These are phyloP conservation scores for Oleoguttula mirabilis DNA, from an alignment of 495 filamentous ascomycete species.

Conservation along the genomic window DNA sequence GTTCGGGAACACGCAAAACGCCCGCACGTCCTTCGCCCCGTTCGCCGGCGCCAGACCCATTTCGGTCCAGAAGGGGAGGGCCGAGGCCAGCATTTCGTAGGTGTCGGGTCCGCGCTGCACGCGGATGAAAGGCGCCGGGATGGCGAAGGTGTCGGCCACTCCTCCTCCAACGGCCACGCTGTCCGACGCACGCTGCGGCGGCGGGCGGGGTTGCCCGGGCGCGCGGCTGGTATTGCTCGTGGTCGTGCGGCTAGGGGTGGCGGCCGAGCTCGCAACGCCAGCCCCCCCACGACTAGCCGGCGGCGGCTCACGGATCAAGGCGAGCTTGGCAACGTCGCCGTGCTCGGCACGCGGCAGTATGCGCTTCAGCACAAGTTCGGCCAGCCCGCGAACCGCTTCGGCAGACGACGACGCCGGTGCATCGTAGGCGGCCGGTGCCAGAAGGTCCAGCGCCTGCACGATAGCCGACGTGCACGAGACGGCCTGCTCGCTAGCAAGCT, in stretches of 20 bases:
- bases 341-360: neutral
- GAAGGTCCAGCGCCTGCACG: too few relatives aligned
- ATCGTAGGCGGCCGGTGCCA: too few relatives aligned
- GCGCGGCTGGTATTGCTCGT: neutral
- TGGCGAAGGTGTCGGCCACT: slow-evolving; percentile 26
- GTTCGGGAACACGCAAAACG: slow-evolving; percentile 67
- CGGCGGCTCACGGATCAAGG: slow-evolving; percentile 10
- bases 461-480: slow-evolving; percentile 1
- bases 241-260: neutral
- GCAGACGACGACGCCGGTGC: too few relatives aligned
- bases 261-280: too few relatives aligned
- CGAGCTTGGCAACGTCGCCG: slow-evolving; percentile 13
- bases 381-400: too few relatives aligned
- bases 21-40: slow-evolving; percentile 66
- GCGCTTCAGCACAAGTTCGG: too few relatives aligned
- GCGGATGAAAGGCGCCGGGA: slow-evolving; percentile 58
- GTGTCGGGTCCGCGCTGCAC: slow-evolving; percentile 61
- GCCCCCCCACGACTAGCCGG: too few relatives aligned
- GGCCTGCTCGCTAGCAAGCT: slow-evolving; percentile 38
- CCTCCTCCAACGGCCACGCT: too few relatives aligned
- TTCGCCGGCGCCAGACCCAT: slow-evolving; percentile 68
- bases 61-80: slow-evolving; percentile 81
- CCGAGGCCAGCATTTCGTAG: slow-evolving; percentile 67
- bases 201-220: slow-evolving; percentile 8
- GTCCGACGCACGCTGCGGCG: slow-evolving; percentile 6